Conservation (phyloP, 495 filamentous ascomycete genomes). For the Aspergillus heteromorphus region DNA sequence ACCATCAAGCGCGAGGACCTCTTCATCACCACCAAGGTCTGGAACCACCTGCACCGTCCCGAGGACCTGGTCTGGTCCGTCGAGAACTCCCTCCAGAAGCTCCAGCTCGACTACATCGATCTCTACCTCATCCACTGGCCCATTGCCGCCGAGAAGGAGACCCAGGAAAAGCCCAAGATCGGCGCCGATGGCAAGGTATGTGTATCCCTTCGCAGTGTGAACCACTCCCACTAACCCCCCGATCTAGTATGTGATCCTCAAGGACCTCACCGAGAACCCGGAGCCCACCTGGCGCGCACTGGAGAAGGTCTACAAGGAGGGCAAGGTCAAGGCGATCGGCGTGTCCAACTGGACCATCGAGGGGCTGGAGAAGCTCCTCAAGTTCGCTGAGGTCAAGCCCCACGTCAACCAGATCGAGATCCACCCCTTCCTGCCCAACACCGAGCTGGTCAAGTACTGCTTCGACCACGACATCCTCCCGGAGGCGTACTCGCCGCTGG, state of each 20-base stretch:
- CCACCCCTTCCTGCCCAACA: conserved; percentile 87
- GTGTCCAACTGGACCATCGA: conserved; percentile 78
- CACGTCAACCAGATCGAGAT: conserved; percentile 89
- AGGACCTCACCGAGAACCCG: conserved; percentile 59
- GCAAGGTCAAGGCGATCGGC: conserved; percentile 72
- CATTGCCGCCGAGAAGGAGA: conserved; percentile 62
- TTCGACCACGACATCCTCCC: conserved; percentile 67
- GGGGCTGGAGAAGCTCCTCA: conserved; percentile 63
- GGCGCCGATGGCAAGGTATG: conserved; percentile 67
- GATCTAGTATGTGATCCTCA: conserved; percentile 46
- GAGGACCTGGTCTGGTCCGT: conserved; percentile 61
- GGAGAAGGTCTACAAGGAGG: conserved; percentile 68
- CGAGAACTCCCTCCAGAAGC: conserved; percentile 64
- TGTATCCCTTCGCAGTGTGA: neutral
- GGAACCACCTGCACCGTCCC: conserved; percentile 62
- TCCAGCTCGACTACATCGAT: conserved; percentile 78
- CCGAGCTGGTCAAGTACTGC: conserved; percentile 60
- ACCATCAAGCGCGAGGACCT: conserved; percentile 68
- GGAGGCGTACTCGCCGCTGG: conserved; percentile 71
- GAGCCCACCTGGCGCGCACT: conserved; percentile 74
- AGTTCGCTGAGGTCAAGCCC: conserved; percentile 61
- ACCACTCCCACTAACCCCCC: conserved; percentile 35
- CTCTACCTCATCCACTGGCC: conserved; percentile 82
- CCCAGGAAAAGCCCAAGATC: conserved; percentile 53
- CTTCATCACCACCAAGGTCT: conserved; percentile 77